Percentiles rank a stretch among this genome's conserved stretches.
Evolutionary conservation across 2,329 filamentous ascomycete species (phyloP).

Genomic region (Fusarium neocosmosporiellum): DNA sequence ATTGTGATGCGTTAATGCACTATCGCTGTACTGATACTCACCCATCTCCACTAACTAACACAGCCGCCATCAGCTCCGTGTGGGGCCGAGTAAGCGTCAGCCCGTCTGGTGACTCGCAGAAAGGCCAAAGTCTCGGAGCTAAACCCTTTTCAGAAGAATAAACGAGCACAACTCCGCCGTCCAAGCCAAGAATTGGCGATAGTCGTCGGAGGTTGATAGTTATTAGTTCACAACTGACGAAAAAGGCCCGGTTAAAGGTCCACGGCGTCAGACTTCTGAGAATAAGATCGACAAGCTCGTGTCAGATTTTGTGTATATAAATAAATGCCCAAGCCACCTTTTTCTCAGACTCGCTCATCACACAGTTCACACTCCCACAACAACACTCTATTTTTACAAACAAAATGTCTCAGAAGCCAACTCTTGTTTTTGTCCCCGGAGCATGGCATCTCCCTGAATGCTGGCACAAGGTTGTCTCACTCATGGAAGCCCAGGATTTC

Average conservation of each 20-base stretch:
- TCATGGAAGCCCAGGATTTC: constrained; percentile 48
- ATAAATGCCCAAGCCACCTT: not conserved
- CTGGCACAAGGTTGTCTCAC: constrained; percentile 50
- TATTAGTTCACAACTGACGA: not conserved
- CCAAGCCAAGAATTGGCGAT: not conserved
- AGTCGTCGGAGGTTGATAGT: not conserved
- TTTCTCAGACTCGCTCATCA: not conserved
- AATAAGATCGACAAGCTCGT: not conserved
- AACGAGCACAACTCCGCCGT: constrained; percentile 31
- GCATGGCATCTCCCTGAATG: constrained; percentile 58
- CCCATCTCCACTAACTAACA: not conserved
- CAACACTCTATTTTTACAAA: not conserved
- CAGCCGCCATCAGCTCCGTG: not conserved
- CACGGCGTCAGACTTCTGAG: not conserved
- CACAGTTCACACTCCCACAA: not conserved
- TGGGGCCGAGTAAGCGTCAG: not conserved
- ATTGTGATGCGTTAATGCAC: rapidly evolving
- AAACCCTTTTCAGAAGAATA: constrained; percentile 34
- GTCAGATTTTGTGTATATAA: not conserved
- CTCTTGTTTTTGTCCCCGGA: constrained; percentile 59
- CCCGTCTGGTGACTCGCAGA: constrained; percentile 3
- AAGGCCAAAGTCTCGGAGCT: constrained; percentile 1
- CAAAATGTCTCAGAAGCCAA: constrained; percentile 42
- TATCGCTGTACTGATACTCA: not conserved
- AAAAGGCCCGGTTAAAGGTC: not conserved